Conservation (phyloP, 371 early-diverging fungal genomes). For the Blakeslea trispora region DNA sequence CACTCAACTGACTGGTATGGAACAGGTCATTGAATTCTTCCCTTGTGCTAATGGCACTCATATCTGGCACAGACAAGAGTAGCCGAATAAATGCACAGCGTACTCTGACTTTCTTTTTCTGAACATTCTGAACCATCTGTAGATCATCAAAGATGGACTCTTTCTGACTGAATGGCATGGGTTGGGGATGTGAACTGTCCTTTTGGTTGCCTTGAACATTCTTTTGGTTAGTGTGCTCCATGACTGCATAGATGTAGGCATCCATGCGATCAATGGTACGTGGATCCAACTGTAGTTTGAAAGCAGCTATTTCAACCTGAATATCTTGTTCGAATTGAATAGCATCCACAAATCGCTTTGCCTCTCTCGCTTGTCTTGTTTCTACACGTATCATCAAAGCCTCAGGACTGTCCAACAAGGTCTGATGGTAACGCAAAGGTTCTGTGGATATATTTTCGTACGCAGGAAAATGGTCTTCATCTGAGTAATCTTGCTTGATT, state of each 20-base stretch:
- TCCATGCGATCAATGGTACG: conserved; percentile 53
- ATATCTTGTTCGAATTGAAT: conserved; percentile 41
- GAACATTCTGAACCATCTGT: conserved; percentile 7
- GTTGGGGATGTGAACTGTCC: conserved; percentile 8
- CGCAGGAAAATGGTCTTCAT: conserved; percentile 25
- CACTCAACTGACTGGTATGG: conserved; percentile 36
- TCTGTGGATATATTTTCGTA: neutral
- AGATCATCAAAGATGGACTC: conserved; percentile 16
- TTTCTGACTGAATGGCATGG: neutral
- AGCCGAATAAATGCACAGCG: conserved; percentile 44
- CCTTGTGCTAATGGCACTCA: conserved; percentile 39
- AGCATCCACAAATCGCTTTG: conserved; percentile 24
- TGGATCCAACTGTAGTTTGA: conserved; percentile 53
- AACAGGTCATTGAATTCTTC: conserved; percentile 38
- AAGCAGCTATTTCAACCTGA: conserved; percentile 50
- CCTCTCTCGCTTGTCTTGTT: conserved; percentile 26
- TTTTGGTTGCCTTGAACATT: too few relatives aligned
- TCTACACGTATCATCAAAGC: conserved; percentile 25
- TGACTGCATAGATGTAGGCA: conserved; percentile 40
- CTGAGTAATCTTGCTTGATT: conserved; percentile 27
- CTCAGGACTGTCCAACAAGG: neutral
- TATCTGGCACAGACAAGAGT: conserved; percentile 47
- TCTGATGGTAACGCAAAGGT: too few relatives aligned
- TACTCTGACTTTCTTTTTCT: conserved; percentile 26
- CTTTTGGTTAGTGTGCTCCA: too few relatives aligned